Evolutionary conservation across 1,284 basidiomycete species (phyloP), one percentile per base, ranked within the genome.

Genomic region (Ceratobasidium sp.): DNA sequence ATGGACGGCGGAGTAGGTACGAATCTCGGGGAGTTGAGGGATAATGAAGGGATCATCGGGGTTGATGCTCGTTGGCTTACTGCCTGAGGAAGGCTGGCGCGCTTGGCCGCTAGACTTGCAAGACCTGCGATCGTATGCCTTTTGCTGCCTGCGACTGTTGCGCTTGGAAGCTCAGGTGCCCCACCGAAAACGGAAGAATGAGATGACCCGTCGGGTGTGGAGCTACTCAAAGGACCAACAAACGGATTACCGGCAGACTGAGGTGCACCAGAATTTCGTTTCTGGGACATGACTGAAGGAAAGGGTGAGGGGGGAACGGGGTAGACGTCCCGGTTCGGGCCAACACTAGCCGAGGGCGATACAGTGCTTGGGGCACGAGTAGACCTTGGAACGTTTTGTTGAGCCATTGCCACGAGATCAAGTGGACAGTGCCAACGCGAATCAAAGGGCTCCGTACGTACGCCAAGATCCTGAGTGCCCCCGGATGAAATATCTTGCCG

Each of bases 401-500:
- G 65, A 41, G 65, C 48, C 65, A 68, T 68, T 27, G 65, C 51
- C 6, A 56, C 86, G 13, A 96, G 85, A 80, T 96, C 93, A 37
- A 97, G 88, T 0, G 92, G 84, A 76, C 93, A 95, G 78, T 94
- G 96, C 95, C 95, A 96, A 29, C 90, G 84, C 0, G 93, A 94
- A 0, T 89, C 88, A 81, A 96, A 96, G 0, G 87, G 84, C 7
- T 83, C 83, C 13, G 65, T 68, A 22, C 65, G 65, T 29, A 54
- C 49, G 13, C 65, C 65, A 31, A 68, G 65, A 41, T 68, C 29
- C 7, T 54, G 13, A 7, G 29, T 24, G 13, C n/a, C 31, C 24
- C 11, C 9, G 27, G 65, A 68, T 4, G 51, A 39, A 29, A 68
- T 43, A 41, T 68, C 79, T 76, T 4, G 76, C 46, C 34, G 72